Evolutionary conservation across 345 rosid species (phyloP).

Genomic region (thale cress (Arabidopsis thaliana)): DNA sequence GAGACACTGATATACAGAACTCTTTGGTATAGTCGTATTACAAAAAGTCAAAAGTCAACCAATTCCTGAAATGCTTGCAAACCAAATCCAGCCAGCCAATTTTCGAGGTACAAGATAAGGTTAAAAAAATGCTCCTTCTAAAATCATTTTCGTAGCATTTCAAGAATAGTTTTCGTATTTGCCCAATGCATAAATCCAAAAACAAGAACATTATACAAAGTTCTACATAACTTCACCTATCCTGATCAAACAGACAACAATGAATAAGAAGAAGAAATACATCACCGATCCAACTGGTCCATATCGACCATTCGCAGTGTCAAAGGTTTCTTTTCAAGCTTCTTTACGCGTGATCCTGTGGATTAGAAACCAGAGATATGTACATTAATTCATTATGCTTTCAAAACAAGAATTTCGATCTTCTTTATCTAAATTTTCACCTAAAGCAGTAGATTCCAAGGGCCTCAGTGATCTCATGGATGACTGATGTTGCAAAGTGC

Average conservation of each 20-base stretch:
- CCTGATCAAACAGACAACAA: constrained; percentile 28
- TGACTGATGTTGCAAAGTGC: constrained; percentile 91
- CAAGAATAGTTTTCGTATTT: neutral
- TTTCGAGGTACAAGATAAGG: too few relatives aligned
- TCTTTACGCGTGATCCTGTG: constrained; percentile 94
- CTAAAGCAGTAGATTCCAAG: constrained; percentile 99
- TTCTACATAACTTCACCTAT: constrained; percentile 32
- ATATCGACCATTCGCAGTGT: constrained; percentile 17
- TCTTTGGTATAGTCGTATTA: neutral
- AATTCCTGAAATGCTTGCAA: neutral
- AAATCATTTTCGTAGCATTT: neutral
- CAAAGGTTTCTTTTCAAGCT: constrained; percentile 57
- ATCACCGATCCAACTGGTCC: constrained; percentile 25
- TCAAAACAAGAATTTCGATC: neutral
- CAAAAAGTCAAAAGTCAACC: constrained; percentile 8
- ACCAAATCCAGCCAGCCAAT: neutral
- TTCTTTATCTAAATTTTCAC: constrained; percentile 36
- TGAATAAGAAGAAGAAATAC: constrained; percentile 19
- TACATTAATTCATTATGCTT: neutral
- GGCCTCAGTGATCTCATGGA: constrained; percentile 90
- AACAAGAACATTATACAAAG: constrained; percentile 27
- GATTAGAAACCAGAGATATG: constrained; percentile 23
- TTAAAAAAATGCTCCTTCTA: too few relatives aligned
- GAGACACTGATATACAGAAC: neutral
- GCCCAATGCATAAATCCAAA: neutral